A percentile compares a stretch with the other conserved stretches of the same genome.
Conservation (phyloP, 176 grass and related monocot species). For the Guadua angustifolia region DNA sequence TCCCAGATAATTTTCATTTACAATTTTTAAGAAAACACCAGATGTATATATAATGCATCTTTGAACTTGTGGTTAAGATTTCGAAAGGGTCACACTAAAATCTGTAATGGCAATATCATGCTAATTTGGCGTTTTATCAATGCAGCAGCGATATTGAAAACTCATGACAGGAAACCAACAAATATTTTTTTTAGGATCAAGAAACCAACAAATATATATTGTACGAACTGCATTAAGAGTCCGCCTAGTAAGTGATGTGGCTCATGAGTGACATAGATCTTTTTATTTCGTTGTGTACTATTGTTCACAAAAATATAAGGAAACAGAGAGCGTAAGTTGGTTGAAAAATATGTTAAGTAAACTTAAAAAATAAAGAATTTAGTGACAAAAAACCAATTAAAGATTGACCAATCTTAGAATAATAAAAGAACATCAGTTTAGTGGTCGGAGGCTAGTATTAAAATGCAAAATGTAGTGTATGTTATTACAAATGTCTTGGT, state of each 20-base stretch:
- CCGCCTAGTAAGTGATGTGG: neutral
- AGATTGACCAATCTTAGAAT: neutral
- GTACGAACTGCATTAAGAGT: neutral
- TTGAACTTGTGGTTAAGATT: neutral
- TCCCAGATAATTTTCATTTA: neutral
- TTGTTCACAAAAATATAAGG: neutral
- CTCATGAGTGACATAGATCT: neutral
- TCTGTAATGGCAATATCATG: neutral
- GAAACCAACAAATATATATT: neutral
- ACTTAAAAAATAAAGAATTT: neutral
- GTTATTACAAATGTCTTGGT: neutral
- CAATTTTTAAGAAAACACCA: neutral
- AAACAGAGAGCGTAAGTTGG: neutral
- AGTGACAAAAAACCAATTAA: neutral
- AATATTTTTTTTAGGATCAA: neutral
- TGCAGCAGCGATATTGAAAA: neutral
- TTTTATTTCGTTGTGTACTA: neutral
- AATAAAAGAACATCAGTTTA: neutral
- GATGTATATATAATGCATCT: neutral
- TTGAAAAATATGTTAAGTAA: neutral
- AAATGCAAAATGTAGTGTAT: neutral
- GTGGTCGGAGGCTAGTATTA: neutral
- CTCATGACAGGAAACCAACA: neutral
- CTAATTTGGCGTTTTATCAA: neutral
- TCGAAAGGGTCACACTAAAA: neutral